Base-by-base conservation (phyloP, 2,329 filamentous ascomycete genomes). In the Fusarium bulbicola region DNA sequence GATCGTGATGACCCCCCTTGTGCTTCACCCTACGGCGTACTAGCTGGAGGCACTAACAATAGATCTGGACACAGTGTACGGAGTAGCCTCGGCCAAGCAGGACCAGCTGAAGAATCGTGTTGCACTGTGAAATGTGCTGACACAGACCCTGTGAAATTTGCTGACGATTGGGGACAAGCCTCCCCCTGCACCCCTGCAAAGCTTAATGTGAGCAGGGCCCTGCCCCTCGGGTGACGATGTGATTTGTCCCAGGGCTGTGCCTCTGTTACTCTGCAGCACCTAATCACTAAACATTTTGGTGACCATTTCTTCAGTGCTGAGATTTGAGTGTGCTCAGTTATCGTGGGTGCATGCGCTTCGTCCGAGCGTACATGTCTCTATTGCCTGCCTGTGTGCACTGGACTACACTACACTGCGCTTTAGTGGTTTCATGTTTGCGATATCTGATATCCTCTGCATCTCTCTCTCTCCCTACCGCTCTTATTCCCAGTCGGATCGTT, bases 331-430 rank as follows among this genome's bases (percentile, higher is more conserved):
- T 64, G 34, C 34, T 40, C 32, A 60, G 20, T 58, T n/a, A 21
- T 43, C 50, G 59, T 36, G 34, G 20, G n/a, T n/a, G 34, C 50
- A 21, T 47, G 9, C 20, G 26, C 42, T 20, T 40, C 16, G 47
- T 65, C 63, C 59, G 59, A 63, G 63, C 59, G 47, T 34, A 37
- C 47, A 64, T 66, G 13, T 47, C 36, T 64, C 4, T 60, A 60
- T 60, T 66, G 45, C 5, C 40, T 36, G 8, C 3, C 28, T 36
- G 1, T 34, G 40, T 58, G 43, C 21, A 63, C 47, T 57, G 9
- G 42, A 65, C 39, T 8, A n/a, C 49, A 65, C 30, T 30, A 5
- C 30, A 30, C 39, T 8, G 20, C 14, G 10, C 20, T 37, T 20
- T 21, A 8, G 39, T 21, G 11, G 39, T 39, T 58, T 30, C 54